Percentiles rank a stretch among this genome's conserved stretches.
phyloP scores from a whole-genome alignment of 2,329 filamentous ascomycete genomes.

The Colletotrichum abscissum region DNA sequence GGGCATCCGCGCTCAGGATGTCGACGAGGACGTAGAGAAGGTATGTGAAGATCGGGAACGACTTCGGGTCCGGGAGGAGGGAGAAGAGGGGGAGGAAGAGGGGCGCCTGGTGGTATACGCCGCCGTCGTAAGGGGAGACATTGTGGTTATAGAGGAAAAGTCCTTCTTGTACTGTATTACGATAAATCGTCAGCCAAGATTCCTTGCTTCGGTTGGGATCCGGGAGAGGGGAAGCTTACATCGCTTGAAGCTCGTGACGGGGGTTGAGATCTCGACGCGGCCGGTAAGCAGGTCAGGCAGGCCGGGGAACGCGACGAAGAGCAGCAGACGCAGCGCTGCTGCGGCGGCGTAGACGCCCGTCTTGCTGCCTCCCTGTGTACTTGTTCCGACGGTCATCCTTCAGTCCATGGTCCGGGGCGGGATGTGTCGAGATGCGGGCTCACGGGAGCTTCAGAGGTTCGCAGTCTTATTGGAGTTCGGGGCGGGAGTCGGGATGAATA shows the following conservation, averaged over 20 bases:
- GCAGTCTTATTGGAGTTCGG: constrained; percentile 10
- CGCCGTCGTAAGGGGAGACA: constrained; percentile 96
- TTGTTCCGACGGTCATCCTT: constrained; percentile 41
- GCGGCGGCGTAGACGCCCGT: constrained; percentile 77
- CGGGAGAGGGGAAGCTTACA: constrained; percentile 63
- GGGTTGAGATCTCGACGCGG: constrained; percentile 96
- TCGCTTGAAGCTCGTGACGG: constrained; percentile 98
- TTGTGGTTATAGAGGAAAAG: constrained; percentile 96
- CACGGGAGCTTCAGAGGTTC: constrained; percentile 11
- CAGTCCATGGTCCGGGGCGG: constrained; percentile 33
- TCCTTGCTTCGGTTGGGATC: neutral
- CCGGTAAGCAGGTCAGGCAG: constrained; percentile 88
- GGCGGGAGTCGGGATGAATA: constrained; percentile 25
- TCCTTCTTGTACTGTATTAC: constrained; percentile 84
- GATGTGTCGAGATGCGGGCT: constrained; percentile 8
- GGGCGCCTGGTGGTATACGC: constrained; percentile 84
- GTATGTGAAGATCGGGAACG: constrained; percentile 78
- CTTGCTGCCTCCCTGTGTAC: constrained; percentile 53
- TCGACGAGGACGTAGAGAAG: constrained; percentile 86
- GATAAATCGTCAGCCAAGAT: constrained; percentile 1
- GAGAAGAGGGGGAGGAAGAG: constrained; percentile 92
- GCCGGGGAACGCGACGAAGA: constrained; percentile 84
- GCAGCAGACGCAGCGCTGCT: constrained; percentile 79
- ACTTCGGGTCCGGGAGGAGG: constrained; percentile 77
- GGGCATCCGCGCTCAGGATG: constrained; percentile 81